Conservation (phyloP, 78 protist species). For the Dictyostelium firmibasis region DNA sequence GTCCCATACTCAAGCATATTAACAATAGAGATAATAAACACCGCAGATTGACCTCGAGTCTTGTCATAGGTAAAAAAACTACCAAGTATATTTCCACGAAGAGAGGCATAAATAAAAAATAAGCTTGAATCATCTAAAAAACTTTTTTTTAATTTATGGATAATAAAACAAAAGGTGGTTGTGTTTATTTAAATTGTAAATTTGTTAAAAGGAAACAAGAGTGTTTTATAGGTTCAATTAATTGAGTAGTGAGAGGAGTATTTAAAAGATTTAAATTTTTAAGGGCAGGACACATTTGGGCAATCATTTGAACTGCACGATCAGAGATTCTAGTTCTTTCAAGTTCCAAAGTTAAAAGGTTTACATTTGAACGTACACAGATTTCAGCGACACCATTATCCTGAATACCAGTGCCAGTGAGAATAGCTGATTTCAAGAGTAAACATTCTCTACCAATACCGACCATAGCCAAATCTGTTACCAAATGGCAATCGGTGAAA, state of each 20-base stretch:
- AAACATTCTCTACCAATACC: constrained; percentile 75
- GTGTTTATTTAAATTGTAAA: neutral
- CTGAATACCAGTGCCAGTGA: neutral
- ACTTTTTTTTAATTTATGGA: too few species aligned
- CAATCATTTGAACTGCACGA: neutral
- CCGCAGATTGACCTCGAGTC: too few species aligned
- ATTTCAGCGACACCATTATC: constrained; percentile 42
- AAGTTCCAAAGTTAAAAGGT: neutral
- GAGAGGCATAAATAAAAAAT: too few species aligned
- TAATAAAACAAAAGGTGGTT: too few species aligned
- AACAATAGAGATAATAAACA: too few species aligned
- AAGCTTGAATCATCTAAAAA: too few species aligned
- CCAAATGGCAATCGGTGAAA: constrained; percentile 22
- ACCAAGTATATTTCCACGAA: too few species aligned
- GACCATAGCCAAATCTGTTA: constrained; percentile 36
- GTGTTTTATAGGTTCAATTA: neutral
- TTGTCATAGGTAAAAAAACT: too few species aligned
- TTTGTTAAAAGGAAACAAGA: neutral
- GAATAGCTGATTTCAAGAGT: neutral
- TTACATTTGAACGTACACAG: constrained; percentile 41
- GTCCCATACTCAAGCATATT: too few species aligned
- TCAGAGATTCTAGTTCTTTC: constrained; percentile 28
- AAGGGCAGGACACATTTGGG: neutral
- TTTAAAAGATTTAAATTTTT: neutral
- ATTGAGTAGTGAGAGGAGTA: neutral